phyloP scores from a whole-genome alignment of 1,139 yeast species.

The Pichia sp. region DNA sequence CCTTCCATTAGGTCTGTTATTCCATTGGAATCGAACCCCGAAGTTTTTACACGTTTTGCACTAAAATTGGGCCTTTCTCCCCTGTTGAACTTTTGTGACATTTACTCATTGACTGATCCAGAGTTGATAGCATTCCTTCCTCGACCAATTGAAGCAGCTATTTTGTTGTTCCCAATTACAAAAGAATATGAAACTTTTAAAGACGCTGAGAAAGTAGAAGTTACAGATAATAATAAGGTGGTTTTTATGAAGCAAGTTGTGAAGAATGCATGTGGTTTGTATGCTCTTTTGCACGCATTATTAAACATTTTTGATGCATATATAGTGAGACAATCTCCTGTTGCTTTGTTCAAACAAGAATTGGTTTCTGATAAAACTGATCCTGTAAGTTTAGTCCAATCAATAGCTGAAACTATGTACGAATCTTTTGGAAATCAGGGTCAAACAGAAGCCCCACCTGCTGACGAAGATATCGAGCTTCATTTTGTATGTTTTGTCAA shows the following conservation, averaged over 20 bases:
- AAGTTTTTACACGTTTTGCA: constrained; percentile 68
- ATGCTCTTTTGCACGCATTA: constrained; percentile 74
- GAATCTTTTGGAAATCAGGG: constrained; percentile 60
- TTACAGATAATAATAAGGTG: constrained; percentile 22
- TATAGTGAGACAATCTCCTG: constrained; percentile 31
- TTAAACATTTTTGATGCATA: constrained; percentile 51
- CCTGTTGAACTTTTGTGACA: constrained; percentile 62
- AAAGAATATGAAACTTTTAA: constrained; percentile 50
- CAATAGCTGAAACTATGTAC: constrained; percentile 38
- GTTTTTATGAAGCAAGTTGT: constrained; percentile 81
- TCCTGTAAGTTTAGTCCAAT: constrained; percentile 43
- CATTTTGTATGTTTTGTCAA: constrained; percentile 77
- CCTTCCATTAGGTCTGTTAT: constrained; percentile 40
- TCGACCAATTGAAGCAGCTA: constrained; percentile 67
- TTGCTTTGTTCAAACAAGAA: constrained; percentile 23
- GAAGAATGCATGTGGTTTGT: constrained; percentile 88
- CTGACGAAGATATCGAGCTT: constrained; percentile 54
- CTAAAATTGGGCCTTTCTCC: constrained; percentile 59
- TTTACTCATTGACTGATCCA: constrained; percentile 74
- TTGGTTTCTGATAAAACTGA: constrained; percentile 28
- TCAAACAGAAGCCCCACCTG: constrained; percentile 71
- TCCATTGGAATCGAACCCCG: constrained; percentile 90
- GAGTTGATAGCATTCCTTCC: constrained; percentile 75
- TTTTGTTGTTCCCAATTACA: constrained; percentile 77
- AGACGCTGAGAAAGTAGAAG: constrained; percentile 2